These are phyloP conservation scores for Bauhinia variegata DNA, from an alignment of 306 rosid species.

Conservation along the genomic window DNA sequence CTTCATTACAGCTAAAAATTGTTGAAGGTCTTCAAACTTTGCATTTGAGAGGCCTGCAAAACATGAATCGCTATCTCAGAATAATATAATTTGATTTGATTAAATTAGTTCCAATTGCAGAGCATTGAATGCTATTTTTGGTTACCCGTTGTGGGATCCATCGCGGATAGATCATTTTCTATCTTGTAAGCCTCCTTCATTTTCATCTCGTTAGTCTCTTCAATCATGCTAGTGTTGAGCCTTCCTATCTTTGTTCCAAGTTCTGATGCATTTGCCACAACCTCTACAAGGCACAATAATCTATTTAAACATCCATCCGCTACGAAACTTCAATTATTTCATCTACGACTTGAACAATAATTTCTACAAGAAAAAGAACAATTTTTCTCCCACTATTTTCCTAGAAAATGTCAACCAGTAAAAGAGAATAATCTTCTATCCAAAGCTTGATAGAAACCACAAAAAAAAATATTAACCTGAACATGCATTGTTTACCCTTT, in stretches of 20 bases:
- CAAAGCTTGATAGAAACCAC: not conserved
- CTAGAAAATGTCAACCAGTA: not conserved
- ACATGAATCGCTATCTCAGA: slow-evolving; percentile 20
- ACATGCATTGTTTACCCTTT: not conserved
- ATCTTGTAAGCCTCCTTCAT: slow-evolving; percentile 38
- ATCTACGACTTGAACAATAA: slow-evolving; percentile 22
- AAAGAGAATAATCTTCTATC: not conserved
- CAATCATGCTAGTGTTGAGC: slow-evolving; percentile 45
- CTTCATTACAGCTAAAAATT: slow-evolving; percentile 44
- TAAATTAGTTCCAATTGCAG: slow-evolving; percentile 30
- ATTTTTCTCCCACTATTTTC: slow-evolving; percentile 1
- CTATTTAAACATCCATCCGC: slow-evolving; percentile 21
- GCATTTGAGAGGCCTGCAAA: slow-evolving; percentile 62
- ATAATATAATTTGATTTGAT: slow-evolving; percentile 1
- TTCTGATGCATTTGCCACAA: slow-evolving; percentile 62
- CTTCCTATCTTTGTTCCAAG: slow-evolving; percentile 52
- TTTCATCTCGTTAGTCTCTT: slow-evolving; percentile 46
- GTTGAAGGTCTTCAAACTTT: slow-evolving; percentile 52
- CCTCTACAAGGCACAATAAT: slow-evolving; percentile 50
- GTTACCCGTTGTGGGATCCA: slow-evolving; percentile 50
- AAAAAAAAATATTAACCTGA: not conserved
- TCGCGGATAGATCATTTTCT: slow-evolving; percentile 39
- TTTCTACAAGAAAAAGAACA: not conserved
- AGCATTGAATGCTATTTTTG: slow-evolving; percentile 7
- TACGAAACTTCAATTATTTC: not conserved